Evolutionary conservation across 768 basidiomycete species (phyloP), one percentile per base, ranked within the genome.

Genomic region (Amanita rubescens): DNA sequence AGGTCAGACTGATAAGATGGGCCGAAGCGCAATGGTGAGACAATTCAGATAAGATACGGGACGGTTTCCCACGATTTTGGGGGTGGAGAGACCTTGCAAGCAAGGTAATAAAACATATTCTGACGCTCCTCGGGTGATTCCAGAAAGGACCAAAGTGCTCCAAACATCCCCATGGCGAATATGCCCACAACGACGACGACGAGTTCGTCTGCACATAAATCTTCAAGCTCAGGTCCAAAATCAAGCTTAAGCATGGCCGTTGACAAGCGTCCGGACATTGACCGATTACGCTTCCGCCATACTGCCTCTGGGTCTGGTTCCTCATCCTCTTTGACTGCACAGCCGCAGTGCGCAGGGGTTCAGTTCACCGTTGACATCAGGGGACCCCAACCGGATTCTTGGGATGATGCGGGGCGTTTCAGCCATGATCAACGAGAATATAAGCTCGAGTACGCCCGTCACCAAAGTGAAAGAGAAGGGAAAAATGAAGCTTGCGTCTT

Each of bases 381-480:
- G 42, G 4, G 42, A 44, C n/a, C 51, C 51, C 20, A 44, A 15
- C 38, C 19, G 20, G 17, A 52, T 52, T 27, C 27, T 52, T 3
- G 51, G 44, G 41, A 32, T 52, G 39, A 52, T 52, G 51, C 42
- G 51, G 5, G 51, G 51, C 7, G 51, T 52, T 27, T 52, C 51
- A 20, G 51, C 51, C 9, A 52, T 32, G 19, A 52, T 52, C 41
- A 30, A 52, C 41, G 32, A 52, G 42, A 49, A 49, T 19, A 20
- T 49, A 20, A 24, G 11, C 11, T 39, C 20, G 14, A 35, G 19
- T 17, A 39, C 38, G 37, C 22, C 38, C 12, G 22, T 41, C 3
- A 9, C 20, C n/a, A 41, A 33, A 37, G 38, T 5, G 25, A 51
- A 51, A 27, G 37, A 19, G 11, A 41, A 47, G 32, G 17, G 46